Percentiles rank a stretch among this genome's conserved stretches.
Evolutionary conservation across 2,329 filamentous ascomycete genomes (phyloP).

Genomic region (Colletotrichum spaethianum): DNA sequence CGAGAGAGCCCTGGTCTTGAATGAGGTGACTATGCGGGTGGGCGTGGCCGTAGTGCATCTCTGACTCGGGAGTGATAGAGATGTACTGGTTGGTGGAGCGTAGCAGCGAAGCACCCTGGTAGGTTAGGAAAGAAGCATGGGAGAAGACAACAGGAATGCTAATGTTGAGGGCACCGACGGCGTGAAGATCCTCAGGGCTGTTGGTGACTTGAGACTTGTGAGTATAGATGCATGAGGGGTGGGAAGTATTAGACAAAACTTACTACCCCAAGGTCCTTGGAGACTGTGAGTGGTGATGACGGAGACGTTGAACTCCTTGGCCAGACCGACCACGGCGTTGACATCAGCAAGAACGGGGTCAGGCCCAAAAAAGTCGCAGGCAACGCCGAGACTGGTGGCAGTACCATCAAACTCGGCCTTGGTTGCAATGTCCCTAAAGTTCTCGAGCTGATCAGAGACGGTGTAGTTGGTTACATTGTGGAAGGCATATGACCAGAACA

Average conservation of each 20-base stretch:
- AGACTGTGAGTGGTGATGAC: constrained; percentile 63
- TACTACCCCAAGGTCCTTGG: constrained; percentile 56
- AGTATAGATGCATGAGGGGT: background rate
- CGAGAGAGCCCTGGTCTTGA: constrained; percentile 66
- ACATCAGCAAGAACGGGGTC: constrained; percentile 47
- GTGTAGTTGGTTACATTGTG: constrained; percentile 53
- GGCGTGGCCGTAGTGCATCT: constrained; percentile 71
- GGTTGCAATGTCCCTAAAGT: constrained; percentile 55
- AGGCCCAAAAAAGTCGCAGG: constrained; percentile 56
- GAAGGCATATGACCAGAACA: constrained; percentile 63
- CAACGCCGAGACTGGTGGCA: constrained; percentile 56
- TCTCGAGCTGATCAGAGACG: constrained; percentile 52
- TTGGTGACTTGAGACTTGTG: constrained; percentile 47
- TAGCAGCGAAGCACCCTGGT: constrained; percentile 57
- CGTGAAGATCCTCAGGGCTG: constrained; percentile 55
- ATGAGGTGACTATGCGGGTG: constrained; percentile 59
- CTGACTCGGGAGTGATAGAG: constrained; percentile 71
- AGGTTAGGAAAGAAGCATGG: constrained; percentile 62
- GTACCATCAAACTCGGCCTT: constrained; percentile 46
- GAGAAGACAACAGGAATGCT: constrained; percentile 66
- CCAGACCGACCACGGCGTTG: constrained; percentile 50
- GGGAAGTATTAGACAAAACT: constrained; percentile 21
- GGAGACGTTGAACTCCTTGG: constrained; percentile 56
- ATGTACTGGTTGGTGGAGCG: constrained; percentile 66
- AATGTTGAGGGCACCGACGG: constrained; percentile 57